Base-by-base conservation (phyloP, 495 filamentous ascomycete species). In the Pseudevernia furfuracea region DNA sequence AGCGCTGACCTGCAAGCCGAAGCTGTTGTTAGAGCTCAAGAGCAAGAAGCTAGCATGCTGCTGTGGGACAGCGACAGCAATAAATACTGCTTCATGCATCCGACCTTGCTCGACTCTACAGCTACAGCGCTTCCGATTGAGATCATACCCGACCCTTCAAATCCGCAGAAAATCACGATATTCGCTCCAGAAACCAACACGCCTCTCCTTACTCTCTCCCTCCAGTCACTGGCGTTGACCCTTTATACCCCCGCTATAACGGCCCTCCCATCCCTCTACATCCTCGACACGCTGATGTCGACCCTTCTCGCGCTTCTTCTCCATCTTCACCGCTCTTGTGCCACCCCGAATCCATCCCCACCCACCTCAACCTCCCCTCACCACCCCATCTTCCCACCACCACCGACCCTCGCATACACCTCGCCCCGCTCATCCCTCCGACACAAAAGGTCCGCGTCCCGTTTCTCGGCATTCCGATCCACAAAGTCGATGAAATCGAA, bases 241-340 rank as follows among this genome's bases (percentile, higher is more conserved):
- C 56, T 71, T 49, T 43, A 71, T 39, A 28, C 56, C 4, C 34
- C 34, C 10, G 37, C 53, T 4, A 68, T 71, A 3, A 58, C 48
- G 17, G 57, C 63, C 15, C 63, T 68, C 2, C 60, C 62, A 2
- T 68, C 65, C 41, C 66, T 68, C 38, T 71, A 71, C 41, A 57
- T 70, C 32, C 68, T 70, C 39, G 70, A 71, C 48, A 68, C 70
- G 5, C 55, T 71, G 9, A 60, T 71, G 43, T 62, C 63, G 3
- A 52, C 70, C n/a, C 55, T 69, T 2, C 68, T 71, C 39, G 66
- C 61, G n/a, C 66, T 71, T 1, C 70, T 71, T 14, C 64, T 71
- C 34, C 68, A 70, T 25, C 68, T 71, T 10, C 70, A 70, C 55
- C 70, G 70, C 56, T 69, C 67, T 15, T 67, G 69, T 53, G 63